These are phyloP conservation scores for Meyerozyma guilliermondii DNA, from an alignment of 1,139 yeast genomes.

Conservation along the genomic window DNA sequence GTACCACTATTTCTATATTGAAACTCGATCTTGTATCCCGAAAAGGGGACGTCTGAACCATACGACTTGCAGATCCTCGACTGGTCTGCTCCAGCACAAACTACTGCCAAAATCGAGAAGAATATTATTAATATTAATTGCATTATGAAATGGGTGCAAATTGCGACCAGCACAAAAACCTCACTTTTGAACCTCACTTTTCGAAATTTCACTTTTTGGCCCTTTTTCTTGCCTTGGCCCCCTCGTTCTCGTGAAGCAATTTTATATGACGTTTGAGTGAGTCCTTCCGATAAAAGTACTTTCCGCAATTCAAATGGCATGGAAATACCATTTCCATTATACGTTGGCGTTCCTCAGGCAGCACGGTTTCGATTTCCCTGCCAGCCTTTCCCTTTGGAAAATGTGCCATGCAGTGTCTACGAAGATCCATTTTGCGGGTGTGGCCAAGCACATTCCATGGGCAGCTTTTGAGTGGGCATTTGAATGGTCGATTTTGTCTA, in stretches of 20 bases:
- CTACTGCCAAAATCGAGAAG: not conserved
- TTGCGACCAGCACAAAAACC: constrained; percentile 1
- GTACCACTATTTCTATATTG: constrained; percentile 12
- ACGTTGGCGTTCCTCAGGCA: constrained; percentile 8
- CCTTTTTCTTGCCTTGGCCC: constrained; percentile 8
- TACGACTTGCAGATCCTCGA: not conserved
- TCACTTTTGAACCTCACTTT: not conserved
- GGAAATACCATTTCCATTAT: constrained; percentile 11
- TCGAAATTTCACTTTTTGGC: not conserved
- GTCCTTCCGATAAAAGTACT: constrained; percentile 53
- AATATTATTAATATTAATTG: not conserved
- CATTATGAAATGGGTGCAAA: not conserved
- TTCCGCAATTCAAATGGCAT: constrained; percentile 39
- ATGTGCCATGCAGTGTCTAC: constrained; percentile 59
- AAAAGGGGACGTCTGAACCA: constrained; percentile 16
- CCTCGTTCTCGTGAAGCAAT: constrained; percentile 43
- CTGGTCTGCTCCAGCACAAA: not conserved
- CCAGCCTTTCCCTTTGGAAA: constrained; percentile 15
- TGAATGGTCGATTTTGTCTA: constrained; percentile 6
- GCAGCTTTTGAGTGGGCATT: constrained; percentile 52
- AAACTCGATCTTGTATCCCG: constrained; percentile 30
- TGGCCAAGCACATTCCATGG: constrained; percentile 62
- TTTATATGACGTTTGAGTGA: constrained; percentile 50
- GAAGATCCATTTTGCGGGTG: constrained; percentile 53
- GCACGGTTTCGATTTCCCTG: constrained; percentile 3